Base-by-base conservation (phyloP, 768 basidiomycete genomes). In the Panaeolus cyanescens region DNA sequence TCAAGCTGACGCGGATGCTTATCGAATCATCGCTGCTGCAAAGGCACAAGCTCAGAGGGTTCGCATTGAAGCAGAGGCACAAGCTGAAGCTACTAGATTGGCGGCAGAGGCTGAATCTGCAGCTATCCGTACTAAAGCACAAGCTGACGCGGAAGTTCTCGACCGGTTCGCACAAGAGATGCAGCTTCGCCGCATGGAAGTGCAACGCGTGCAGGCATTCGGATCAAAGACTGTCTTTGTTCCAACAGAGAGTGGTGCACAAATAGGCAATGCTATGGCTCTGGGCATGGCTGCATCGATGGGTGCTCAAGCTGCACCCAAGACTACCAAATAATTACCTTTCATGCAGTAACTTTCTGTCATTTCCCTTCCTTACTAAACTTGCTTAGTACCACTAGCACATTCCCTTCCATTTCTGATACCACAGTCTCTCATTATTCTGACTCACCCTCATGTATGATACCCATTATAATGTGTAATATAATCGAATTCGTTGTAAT, bases 91-190 rank as follows among this genome's bases (percentile, higher is more conserved):
- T 1, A 92, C 87, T 1, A 82, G 86, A n/a, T 70, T 93, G 62
- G 83, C 84, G 5, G 90, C 90, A 1, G 83, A 89, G 63, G 92
- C 93, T 1, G 90, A 92, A 10, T 88, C 91, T 0, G 82, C 82
- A 63, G 88, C 91, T 0, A 77, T 86, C 50, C 83, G 83, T 36
- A 83, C 85, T 67, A 90, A 85, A 67, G 86, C 89, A 0, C 63
- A 74, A 3, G 90, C 91, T 1, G 90, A 92, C 64, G 76, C 79
- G 3, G 74, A 79, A 32, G 86, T 92, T 17, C 63, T 74, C 19
- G 88, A 92, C 65, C 74, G 74, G 39, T 93, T 89, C 67, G 91
- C 92, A 0, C 81, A 86, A 40, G 90, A 93, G 74, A 93, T 93
- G 91, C 83, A 85, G 70, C 66, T 90, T 56, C 77, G 87, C 34